These are phyloP conservation scores for Colletotrichum theobromicola DNA, from an alignment of 2,329 filamentous ascomycete species.

Conservation along the genomic window DNA sequence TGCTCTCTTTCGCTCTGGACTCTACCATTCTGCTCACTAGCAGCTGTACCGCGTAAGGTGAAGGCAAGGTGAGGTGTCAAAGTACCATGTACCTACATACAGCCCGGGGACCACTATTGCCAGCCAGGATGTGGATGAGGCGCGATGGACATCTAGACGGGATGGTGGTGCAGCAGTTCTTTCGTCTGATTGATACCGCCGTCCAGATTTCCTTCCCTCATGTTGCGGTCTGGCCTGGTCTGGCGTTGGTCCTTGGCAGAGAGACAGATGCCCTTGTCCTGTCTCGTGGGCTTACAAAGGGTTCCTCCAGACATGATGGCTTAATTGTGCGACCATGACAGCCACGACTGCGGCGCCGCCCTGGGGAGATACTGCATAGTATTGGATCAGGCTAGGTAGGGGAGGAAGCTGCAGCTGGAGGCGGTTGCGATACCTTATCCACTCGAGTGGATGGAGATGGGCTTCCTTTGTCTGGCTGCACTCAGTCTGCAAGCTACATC, in stretches of 20 bases:
- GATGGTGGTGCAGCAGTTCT: conserved; percentile 3
- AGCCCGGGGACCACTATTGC: neutral
- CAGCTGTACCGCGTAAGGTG: neutral
- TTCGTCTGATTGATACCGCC: conserved; percentile 21
- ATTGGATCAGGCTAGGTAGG: neutral
- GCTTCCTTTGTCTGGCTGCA: neutral
- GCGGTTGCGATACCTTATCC: neutral
- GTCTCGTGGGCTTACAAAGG: neutral
- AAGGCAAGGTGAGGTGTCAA: conserved; percentile 10
- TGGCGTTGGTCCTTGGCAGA: conserved; percentile 7
- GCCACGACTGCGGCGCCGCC: neutral
- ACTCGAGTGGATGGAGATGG: neutral
- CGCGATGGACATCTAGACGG: neutral
- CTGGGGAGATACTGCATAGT: neutral
- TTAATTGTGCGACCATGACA: neutral
- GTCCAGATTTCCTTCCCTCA: neutral
- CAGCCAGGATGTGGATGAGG: neutral
- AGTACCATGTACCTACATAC: neutral
- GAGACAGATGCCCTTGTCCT: neutral
- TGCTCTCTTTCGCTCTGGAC: neutral
- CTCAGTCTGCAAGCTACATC: neutral
- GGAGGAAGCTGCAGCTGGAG: neutral
- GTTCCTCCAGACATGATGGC: neutral
- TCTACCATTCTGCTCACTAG: neutral
- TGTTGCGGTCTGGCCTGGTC: neutral